A percentile compares a stretch with the other conserved stretches of the same genome.
Conservation (phyloP, 2,329 filamentous ascomycete genomes). For the Beauveria sp. region DNA sequence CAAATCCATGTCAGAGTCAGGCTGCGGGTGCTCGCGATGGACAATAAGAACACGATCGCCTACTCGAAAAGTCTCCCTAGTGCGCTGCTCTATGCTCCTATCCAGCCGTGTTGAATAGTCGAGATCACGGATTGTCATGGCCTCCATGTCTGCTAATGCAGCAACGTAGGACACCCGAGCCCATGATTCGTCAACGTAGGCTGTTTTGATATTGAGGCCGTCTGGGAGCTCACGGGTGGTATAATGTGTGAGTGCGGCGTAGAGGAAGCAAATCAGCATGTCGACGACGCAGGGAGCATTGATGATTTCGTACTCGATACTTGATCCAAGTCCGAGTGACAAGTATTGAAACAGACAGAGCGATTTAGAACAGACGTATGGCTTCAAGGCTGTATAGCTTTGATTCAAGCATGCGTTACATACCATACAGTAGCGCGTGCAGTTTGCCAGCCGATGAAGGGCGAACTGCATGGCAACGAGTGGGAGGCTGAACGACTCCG, state of each 20-base stretch:
- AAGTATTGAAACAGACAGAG: slow-evolving; percentile 88
- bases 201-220: slow-evolving; percentile 32
- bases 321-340: slow-evolving; percentile 75
- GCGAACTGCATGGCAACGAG: slow-evolving; percentile 65
- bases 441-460: slow-evolving; percentile 68
- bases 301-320: slow-evolving; percentile 75
- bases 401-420: slow-evolving; percentile 64
- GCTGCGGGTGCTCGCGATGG: background rate
- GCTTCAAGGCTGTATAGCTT: slow-evolving; percentile 63
- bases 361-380: slow-evolving; percentile 67
- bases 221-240: slow-evolving; percentile 36
- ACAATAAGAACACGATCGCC: background rate
- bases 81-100: background rate
- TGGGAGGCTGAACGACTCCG: slow-evolving; percentile 39
- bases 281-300: slow-evolving; percentile 78
- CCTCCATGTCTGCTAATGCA: background rate
- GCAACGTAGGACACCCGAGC: background rate
- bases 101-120: background rate
- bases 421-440: slow-evolving; percentile 79
- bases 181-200: slow-evolving; percentile 12
- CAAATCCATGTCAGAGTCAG: background rate
- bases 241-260: slow-evolving; percentile 41
- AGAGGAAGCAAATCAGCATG: slow-evolving; percentile 76
- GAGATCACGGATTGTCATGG: background rate
- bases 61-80: background rate